Conservation (phyloP, 129 eudicot genomes). For the Tagetes patula region DNA sequence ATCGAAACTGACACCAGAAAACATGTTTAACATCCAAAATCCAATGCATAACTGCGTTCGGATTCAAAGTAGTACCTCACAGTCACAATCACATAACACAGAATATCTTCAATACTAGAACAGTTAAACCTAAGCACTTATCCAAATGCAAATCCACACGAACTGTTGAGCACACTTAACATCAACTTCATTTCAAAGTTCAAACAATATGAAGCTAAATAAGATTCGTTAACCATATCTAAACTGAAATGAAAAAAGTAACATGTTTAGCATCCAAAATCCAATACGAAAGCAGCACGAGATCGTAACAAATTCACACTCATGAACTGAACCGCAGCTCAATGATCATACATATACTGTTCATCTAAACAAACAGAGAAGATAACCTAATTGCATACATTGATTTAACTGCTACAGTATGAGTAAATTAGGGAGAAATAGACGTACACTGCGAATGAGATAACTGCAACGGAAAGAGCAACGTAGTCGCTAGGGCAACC, state of each 20-base stretch:
- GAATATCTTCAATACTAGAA: too few relatives aligned
- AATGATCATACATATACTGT: background rate
- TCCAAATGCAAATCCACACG: too few relatives aligned
- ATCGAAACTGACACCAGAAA: background rate
- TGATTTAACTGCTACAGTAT: background rate
- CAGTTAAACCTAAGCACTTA: too few relatives aligned
- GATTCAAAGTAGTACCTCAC: background rate
- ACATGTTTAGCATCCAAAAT: background rate
- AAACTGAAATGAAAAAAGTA: background rate
- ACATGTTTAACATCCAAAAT: slow-evolving; percentile 1
- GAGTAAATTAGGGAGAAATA: slow-evolving; percentile 20
- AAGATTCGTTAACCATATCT: too few relatives aligned
- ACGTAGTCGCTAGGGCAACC: slow-evolving; percentile 88
- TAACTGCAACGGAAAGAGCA: slow-evolving; percentile 53
- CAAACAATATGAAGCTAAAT: too few relatives aligned
- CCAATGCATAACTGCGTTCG: slow-evolving; percentile 1
- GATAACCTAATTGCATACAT: slow-evolving; percentile 13
- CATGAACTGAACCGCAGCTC: slow-evolving; percentile 14
- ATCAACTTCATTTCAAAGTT: too few relatives aligned
- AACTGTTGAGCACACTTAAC: too few relatives aligned
- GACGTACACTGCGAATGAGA: slow-evolving; percentile 56
- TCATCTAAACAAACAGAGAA: background rate
- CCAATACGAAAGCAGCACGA: slow-evolving; percentile 9
- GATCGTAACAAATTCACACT: background rate
- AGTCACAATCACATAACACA: background rate